phyloP scores from a whole-genome alignment of 2,329 filamentous ascomycete species.

The Colletotrichum destructivum region DNA sequence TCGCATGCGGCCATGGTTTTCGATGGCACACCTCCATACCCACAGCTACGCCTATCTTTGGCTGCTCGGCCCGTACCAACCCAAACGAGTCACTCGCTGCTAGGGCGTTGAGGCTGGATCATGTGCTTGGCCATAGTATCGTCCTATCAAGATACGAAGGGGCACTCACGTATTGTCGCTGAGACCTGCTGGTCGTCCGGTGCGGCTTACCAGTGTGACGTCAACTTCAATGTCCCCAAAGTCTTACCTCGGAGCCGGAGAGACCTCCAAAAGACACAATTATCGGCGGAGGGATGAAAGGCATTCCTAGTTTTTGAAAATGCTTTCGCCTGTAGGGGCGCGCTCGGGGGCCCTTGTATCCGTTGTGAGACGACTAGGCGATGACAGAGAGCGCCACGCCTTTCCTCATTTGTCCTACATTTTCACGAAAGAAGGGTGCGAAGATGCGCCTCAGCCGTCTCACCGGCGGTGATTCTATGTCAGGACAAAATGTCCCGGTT shows the following conservation, averaged over 20 bases:
- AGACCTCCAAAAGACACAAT: neutral
- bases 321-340: neutral
- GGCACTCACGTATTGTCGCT: neutral
- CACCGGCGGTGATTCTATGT: neutral
- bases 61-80: slow-evolving; percentile 19
- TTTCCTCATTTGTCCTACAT: neutral
- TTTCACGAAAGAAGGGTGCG: neutral
- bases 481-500: neutral
- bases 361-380: neutral
- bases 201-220: slow-evolving; percentile 15
- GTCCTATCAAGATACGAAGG: neutral
- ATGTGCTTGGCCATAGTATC: neutral
- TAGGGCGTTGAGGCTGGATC: neutral
- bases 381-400: neutral
- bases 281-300: slow-evolving; percentile 4
- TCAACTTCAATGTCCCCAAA: slow-evolving; percentile 22
- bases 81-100: neutral
- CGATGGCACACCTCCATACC: neutral
- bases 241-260: slow-evolving; percentile 30
- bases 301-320: neutral
- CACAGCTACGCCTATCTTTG: neutral
- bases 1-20: neutral
- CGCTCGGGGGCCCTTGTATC: neutral
- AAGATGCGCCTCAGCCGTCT: neutral
- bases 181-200: neutral